These are phyloP conservation scores for Allantophomopsis lycopodina DNA, from an alignment of 2,329 filamentous ascomycete species.

Conservation along the genomic window DNA sequence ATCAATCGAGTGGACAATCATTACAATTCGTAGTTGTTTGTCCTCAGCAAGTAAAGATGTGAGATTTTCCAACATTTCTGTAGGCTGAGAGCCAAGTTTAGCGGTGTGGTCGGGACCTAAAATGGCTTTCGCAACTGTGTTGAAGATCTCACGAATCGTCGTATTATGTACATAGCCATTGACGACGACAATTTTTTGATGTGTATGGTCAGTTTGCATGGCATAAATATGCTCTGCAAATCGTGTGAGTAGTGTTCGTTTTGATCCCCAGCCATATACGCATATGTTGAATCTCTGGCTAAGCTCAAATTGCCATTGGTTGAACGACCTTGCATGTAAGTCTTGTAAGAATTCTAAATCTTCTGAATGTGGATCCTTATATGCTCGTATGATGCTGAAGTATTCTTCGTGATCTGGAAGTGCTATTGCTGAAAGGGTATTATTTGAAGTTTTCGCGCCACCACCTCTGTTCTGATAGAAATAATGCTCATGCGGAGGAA, in stretches of 20 bases:
- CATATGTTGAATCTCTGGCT: conserved; percentile 78
- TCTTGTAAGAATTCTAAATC: conserved; percentile 61
- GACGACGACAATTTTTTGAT: conserved; percentile 57
- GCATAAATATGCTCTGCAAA: conserved; percentile 62
- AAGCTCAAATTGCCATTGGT: conserved; percentile 88
- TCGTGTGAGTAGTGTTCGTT: conserved; percentile 57
- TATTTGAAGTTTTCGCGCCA: conserved; percentile 71
- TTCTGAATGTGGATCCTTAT: conserved; percentile 52
- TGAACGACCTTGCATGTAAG: conserved; percentile 69
- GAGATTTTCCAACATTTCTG: conserved; percentile 55
- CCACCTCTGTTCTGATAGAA: conserved; percentile 86
- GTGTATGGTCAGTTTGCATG: conserved; percentile 14
- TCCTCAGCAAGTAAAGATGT: conserved; percentile 42
- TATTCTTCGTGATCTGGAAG: conserved; percentile 89
- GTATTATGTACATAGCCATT: conserved; percentile 69
- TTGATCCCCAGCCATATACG: conserved; percentile 86
- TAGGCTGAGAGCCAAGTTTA: conserved; percentile 34
- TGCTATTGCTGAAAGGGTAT: conserved; percentile 60
- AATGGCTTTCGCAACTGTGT: conserved; percentile 52
- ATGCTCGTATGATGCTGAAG: conserved; percentile 50
- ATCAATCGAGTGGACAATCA: conserved; percentile 82
- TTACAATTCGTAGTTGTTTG: conserved; percentile 34
- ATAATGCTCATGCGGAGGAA: conserved; percentile 82
- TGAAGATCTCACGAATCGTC: conserved; percentile 55
- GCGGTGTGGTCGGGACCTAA: conserved; percentile 21